Conservation (phyloP, 768 basidiomycete species). For the Megacollybia marginata region DNA sequence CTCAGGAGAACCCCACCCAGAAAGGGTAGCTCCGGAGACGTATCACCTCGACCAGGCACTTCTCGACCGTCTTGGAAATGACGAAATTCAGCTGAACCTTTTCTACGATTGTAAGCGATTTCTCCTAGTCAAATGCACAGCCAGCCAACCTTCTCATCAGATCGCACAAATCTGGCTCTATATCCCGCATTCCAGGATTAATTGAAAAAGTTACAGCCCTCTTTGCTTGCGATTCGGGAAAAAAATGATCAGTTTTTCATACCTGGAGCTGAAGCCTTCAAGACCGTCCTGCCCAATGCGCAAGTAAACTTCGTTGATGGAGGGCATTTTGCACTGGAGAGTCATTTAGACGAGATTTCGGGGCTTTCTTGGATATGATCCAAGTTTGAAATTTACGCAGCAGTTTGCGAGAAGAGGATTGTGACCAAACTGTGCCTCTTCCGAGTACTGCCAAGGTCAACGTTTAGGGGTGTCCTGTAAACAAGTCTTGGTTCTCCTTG, state of each 20-base stretch:
- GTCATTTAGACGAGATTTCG: constrained; percentile 28
- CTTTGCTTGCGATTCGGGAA: constrained; percentile 42
- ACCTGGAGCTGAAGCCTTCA: constrained; percentile 38
- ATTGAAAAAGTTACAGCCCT: constrained; percentile 29
- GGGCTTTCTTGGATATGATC: constrained; percentile 21
- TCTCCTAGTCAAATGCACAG: not conserved
- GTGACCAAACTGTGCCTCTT: no score
- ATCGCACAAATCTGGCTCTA: constrained; percentile 31
- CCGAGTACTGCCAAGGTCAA: no score
- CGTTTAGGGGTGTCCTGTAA: no score
- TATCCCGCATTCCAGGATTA: constrained; percentile 41
- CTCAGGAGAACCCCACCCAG: constrained; percentile 27
- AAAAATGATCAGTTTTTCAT: constrained; percentile 36
- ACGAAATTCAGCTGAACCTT: constrained; percentile 35
- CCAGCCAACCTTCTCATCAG: constrained; percentile 15
- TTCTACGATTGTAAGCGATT: constrained; percentile 21
- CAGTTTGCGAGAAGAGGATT: no score
- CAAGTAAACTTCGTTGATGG: constrained; percentile 33
- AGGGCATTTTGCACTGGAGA: constrained; percentile 41
- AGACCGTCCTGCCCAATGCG: constrained; percentile 26
- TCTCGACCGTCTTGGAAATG: constrained; percentile 28
- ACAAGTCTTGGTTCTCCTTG: no score
- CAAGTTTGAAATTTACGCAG: no score
- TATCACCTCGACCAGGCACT: constrained; percentile 36
- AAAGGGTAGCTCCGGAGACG: constrained; percentile 27